Conservation (phyloP, 2,329 filamentous ascomycete species). For the Curvularia sp. region DNA sequence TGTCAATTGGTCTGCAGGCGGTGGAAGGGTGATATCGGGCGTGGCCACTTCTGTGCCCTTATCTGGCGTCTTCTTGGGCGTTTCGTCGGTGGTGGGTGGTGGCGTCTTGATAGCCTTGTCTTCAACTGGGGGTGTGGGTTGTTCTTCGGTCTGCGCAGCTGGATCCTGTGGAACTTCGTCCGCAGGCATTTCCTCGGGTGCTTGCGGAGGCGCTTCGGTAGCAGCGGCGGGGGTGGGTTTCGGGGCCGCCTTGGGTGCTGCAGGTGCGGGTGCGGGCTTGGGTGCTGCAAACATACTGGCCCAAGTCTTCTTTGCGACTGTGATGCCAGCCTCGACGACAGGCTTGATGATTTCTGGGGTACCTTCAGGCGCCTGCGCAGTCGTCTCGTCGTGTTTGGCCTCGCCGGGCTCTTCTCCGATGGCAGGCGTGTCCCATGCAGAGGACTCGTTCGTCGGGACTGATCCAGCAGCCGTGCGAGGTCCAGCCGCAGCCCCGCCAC, state of each 20-base stretch:
- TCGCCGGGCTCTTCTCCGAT: constrained; percentile 30
- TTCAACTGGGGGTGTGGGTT: constrained; percentile 46
- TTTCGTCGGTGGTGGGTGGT: constrained; percentile 36
- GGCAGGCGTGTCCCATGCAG: constrained; percentile 64
- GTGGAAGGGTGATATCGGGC: constrained; percentile 62
- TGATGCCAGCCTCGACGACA: constrained; percentile 37
- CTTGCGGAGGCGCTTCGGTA: constrained; percentile 47
- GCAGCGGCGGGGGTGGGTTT: constrained; percentile 46
- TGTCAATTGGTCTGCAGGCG: constrained; percentile 83
- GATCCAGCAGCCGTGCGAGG: constrained; percentile 63
- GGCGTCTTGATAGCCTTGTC: constrained; percentile 49
- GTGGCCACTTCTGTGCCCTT: constrained; percentile 59
- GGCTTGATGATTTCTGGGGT: constrained; percentile 30
- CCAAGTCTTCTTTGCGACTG: constrained; percentile 60
- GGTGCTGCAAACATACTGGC: constrained; percentile 62
- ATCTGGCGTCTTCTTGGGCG: constrained; percentile 42
- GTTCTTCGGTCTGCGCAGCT: constrained; percentile 52
- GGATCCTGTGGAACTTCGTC: constrained; percentile 51
- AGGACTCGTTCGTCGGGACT: constrained; percentile 73
- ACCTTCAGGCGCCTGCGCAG: constrained; percentile 23
- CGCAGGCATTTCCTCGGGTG: constrained; percentile 48
- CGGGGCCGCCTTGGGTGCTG: constrained; percentile 46
- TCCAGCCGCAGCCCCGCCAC: constrained; percentile 71
- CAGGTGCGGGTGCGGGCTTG: constrained; percentile 58
- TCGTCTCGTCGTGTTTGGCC: constrained; percentile 35